phyloP scores from a whole-genome alignment of 176 grass and related monocot species.

The Metroxylon sagu region DNA sequence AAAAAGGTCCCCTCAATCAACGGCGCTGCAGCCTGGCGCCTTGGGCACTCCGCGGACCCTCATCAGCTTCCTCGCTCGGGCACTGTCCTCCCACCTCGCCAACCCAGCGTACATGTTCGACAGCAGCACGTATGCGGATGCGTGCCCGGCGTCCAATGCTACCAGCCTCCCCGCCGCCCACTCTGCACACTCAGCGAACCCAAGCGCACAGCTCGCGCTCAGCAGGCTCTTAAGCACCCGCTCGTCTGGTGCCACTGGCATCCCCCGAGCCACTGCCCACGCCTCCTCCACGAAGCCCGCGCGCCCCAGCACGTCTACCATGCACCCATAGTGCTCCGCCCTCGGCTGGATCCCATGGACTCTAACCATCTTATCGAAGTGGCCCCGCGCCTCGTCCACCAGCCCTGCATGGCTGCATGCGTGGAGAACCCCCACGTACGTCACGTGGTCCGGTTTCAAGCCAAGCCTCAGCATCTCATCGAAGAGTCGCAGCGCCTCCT shows the following conservation, averaged over 20 bases:
- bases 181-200: conserved; percentile 7
- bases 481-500: conserved; percentile 14
- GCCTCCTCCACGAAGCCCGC: conserved; percentile 2
- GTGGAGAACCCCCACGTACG: conserved; percentile 15
- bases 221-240: conserved; percentile 21
- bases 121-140: conserved; percentile 14
- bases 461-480: conserved; percentile 11
- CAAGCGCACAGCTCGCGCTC: conserved; percentile 2
- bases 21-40: conserved; percentile 2
- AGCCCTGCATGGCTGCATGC: conserved; percentile 22
- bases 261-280: conserved; percentile 3
- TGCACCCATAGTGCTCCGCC: conserved; percentile 15
- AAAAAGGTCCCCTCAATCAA: not conserved
- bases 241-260: conserved; percentile 7
- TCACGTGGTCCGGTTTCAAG: conserved; percentile 9
- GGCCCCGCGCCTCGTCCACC: conserved; percentile 7
- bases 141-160: not conserved
- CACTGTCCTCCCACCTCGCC: conserved; percentile 11
- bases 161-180: conserved; percentile 12
- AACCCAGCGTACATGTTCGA: conserved; percentile 14
- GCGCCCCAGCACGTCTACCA: conserved; percentile 16
- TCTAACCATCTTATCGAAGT: conserved; percentile 1
- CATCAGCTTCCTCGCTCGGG: conserved; percentile 10
- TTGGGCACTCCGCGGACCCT: conserved; percentile 17
- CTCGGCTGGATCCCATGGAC: conserved; percentile 14